Evolutionary conservation across 108 stramenopile genomes (phyloP), one percentile per base, ranked within the genome.

Genomic region (Conticribra weissflogii): DNA sequence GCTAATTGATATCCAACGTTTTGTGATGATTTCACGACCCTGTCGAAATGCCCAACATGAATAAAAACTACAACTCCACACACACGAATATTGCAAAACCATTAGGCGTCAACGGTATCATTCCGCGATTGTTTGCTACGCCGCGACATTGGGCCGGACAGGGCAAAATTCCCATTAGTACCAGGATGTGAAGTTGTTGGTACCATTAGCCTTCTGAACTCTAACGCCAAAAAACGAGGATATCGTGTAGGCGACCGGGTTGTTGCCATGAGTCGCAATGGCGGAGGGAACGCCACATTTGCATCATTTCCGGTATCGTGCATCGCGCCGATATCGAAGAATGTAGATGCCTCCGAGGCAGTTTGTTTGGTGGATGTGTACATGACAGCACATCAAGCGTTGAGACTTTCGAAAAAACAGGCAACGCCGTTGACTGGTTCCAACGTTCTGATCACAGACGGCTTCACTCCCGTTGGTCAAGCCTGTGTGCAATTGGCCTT

Each of bases 31-130:
- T 31, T 53, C 27, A 21, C 46, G 15, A 31, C 14, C 4, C 51
- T 25, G 44, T 14, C 27, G n/a, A n/a, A n/a, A n/a, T n/a, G n/a
- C n/a, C n/a, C n/a, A n/a, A n/a, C n/a, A n/a, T n/a, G n/a, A n/a
- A n/a, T n/a, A n/a, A n/a, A n/a, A n/a, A n/a, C n/a, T n/a, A n/a
- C n/a, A n/a, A n/a, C n/a, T n/a, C n/a, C n/a, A n/a, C n/a, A n/a
- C n/a, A n/a, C n/a, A n/a, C n/a, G n/a, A n/a, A n/a, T n/a, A n/a
- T n/a, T n/a, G n/a, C n/a, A n/a, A n/a, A n/a, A n/a, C n/a, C n/a
- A n/a, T n/a, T n/a, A 88, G 84, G 85, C 87, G 36, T 85, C 87
- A 5, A 88, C 87, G 15, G 84, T 88, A 15, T 80, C 83, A 22
- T 66, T 66, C 45, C 64, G 70, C 19, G 87, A 88, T 74, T 85